These are phyloP conservation scores for Pinus taeda DNA, from an alignment of 75 land plant species.

Conservation along the genomic window DNA sequence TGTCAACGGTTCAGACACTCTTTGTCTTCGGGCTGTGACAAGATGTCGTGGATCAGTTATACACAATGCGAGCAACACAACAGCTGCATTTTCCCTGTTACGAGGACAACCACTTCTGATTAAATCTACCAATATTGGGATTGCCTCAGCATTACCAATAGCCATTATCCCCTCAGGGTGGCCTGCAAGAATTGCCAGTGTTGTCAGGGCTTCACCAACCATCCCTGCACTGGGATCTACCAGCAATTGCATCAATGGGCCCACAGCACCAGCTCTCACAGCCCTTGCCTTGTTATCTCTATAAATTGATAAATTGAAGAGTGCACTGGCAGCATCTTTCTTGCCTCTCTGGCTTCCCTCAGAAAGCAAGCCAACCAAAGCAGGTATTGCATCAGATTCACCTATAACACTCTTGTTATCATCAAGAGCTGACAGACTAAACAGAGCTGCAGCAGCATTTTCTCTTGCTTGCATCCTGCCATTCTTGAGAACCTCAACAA, in stretches of 20 bases:
- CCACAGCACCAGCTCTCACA: slow-evolving; percentile 64
- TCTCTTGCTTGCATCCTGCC: slow-evolving; percentile 85
- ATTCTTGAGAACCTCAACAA: slow-evolving; percentile 62
- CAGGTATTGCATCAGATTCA: slow-evolving; percentile 60
- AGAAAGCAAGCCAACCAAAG: slow-evolving; percentile 51
- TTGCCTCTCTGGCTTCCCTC: slow-evolving; percentile 57
- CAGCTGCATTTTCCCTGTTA: slow-evolving; percentile 79
- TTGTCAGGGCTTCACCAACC: slow-evolving; percentile 81
- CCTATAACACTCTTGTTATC: slow-evolving; percentile 73
- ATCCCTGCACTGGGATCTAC: slow-evolving; percentile 66
- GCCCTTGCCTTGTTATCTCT: slow-evolving; percentile 73
- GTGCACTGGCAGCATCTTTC: slow-evolving; percentile 76
- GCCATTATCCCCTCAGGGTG: slow-evolving; percentile 72
- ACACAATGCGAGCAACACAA: slow-evolving; percentile 60
- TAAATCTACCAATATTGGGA: slow-evolving; percentile 49
- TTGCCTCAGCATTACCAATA: slow-evolving; percentile 49
- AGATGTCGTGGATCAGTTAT: slow-evolving; percentile 26
- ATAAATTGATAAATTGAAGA: slow-evolving; percentile 69
- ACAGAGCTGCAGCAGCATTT: slow-evolving; percentile 91
- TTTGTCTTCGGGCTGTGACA: slow-evolving; percentile 21
- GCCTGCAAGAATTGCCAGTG: slow-evolving; percentile 56
- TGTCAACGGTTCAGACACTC: slow-evolving; percentile 47
- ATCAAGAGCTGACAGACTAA: slow-evolving; percentile 64
- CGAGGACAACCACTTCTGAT: slow-evolving; percentile 59
- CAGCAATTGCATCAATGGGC: slow-evolving; percentile 58